Base-by-base conservation (phyloP, 139 green algal genomes). In the Auxenochlorella pyrenoidosa region DNA sequence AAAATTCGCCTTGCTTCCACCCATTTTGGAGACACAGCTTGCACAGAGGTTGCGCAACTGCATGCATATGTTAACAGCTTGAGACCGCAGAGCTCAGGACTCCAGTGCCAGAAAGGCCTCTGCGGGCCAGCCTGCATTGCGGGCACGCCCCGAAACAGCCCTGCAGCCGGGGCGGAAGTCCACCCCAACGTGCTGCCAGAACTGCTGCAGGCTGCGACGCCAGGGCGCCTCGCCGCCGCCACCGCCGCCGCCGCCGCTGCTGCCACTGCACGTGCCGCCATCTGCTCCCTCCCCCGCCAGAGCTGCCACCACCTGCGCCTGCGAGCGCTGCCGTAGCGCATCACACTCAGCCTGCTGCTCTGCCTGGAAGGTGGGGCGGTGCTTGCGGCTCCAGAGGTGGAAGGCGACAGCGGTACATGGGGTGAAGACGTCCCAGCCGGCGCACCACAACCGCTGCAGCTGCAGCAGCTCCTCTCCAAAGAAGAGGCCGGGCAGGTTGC, bases 391-490 rank as follows among this genome's bases (percentile, higher is more conserved):
- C 93, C 93, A 96, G 43, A 93, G 91, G 89, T 97, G 95, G 87
- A 93, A 95, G 19, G 90, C 80, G 0, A 97, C 79, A 4, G 86
- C 58, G 6, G 63, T 12, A 15, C 63, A 65, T 1, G 95, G 95
- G 16, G 90, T 80, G 68, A 88, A 96, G 34, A 96, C 79, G 65
- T 95, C 88, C 86, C 91, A 98, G 4, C 94, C 94, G 15, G 73
- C 78, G 0, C 92, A 96, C 89, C 87, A 96, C 86, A 96, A 86
- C 30, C 92, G 92, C 30, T 87, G 89, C 75, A 94, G 87, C 92
- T 93, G 92, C 78, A 91, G 92, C 15, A 87, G 13, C 87, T 95
- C 94, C 91, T 97, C 94, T 3, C 95, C 95, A 73, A 98, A 96
- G 83, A 97, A 96, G 32, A 98, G 92, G 85, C 94, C 90, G 5